Conservation (phyloP, 2,329 filamentous ascomycete genomes). For the Fusarium luffae region DNA sequence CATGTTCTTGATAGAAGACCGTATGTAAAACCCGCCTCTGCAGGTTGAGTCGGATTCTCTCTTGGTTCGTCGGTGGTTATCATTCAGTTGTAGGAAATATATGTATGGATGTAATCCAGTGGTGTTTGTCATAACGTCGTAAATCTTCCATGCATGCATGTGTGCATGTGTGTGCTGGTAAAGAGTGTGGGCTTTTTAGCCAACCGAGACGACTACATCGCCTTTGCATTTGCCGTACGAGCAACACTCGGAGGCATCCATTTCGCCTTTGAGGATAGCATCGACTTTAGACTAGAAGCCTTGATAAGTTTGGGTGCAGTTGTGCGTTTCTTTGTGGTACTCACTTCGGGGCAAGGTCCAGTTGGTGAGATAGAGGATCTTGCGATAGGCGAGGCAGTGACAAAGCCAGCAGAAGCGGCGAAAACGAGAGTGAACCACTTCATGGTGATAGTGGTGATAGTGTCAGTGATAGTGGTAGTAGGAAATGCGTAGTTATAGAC, state of each 20-base stretch:
- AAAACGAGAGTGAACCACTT: slow-evolving; percentile 39
- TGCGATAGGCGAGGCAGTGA: slow-evolving; percentile 26
- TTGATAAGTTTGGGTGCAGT: slow-evolving; percentile 7
- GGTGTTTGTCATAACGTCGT: slow-evolving; percentile 39
- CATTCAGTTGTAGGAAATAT: slow-evolving; percentile 1
- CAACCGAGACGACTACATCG: slow-evolving; percentile 61
- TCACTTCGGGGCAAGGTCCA: slow-evolving; percentile 52
- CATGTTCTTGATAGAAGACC: background rate
- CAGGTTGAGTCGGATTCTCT: slow-evolving; percentile 4
- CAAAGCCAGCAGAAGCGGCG: slow-evolving; percentile 24
- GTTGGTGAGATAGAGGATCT: slow-evolving; percentile 47
- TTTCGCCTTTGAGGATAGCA: slow-evolving; percentile 59
- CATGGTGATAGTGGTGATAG: slow-evolving; percentile 24
- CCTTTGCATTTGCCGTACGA: slow-evolving; percentile 64
- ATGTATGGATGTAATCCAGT: background rate
- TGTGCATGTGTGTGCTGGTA: slow-evolving; percentile 1
- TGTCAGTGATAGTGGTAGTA: background rate
- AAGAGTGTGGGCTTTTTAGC: slow-evolving; percentile 40
- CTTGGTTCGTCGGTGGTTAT: background rate
- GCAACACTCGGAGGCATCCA: slow-evolving; percentile 63
- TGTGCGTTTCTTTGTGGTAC: slow-evolving; percentile 5
- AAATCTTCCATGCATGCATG: background rate
- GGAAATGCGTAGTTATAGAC: background rate
- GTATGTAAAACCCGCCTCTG: background rate
- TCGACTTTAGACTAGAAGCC: slow-evolving; percentile 49